These are phyloP conservation scores for Evernia prunastri DNA, from an alignment of 495 filamentous ascomycete genomes.

Conservation along the genomic window DNA sequence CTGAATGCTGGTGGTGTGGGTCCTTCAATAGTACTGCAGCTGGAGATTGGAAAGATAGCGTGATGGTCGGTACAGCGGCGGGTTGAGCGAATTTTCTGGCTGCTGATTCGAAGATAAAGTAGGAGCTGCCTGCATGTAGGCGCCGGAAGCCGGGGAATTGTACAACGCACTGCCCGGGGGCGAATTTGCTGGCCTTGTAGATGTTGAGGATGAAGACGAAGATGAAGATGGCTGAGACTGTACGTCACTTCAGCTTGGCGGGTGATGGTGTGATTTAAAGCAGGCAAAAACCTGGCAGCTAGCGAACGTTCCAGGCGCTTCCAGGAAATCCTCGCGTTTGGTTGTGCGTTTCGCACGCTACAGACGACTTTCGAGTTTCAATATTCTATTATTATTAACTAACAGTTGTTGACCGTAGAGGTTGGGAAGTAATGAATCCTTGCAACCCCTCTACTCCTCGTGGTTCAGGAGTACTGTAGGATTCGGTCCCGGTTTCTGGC, in stretches of 20 bases:
- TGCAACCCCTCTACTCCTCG: no score
- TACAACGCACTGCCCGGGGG: constrained; percentile 9
- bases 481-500: no score
- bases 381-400: no score
- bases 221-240: constrained; percentile 1
- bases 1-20: not conserved
- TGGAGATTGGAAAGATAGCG: not conserved
- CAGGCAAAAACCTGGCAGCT: not conserved
- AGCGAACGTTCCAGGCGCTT: not conserved
- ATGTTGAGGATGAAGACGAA: not conserved
- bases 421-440: no score
- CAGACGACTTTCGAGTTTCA: not conserved
- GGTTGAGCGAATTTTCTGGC: not conserved
- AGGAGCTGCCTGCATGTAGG: not conserved
- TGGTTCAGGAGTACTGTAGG: no score
- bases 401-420: no score
- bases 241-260: constrained; percentile 17
- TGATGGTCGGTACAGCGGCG: constrained; percentile 1
- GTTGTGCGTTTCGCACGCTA: not conserved
- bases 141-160: constrained; percentile 4
- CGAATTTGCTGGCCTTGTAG: not conserved
- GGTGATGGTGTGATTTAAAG: no score
- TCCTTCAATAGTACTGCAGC: not conserved
- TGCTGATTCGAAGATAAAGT: not conserved
- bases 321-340: not conserved